A percentile compares a stretch with the other conserved stretches of the same genome.
phyloP scores from a whole-genome alignment of 371 early-diverging fungal species.

The Homolaphlyctis polyrhiza region DNA sequence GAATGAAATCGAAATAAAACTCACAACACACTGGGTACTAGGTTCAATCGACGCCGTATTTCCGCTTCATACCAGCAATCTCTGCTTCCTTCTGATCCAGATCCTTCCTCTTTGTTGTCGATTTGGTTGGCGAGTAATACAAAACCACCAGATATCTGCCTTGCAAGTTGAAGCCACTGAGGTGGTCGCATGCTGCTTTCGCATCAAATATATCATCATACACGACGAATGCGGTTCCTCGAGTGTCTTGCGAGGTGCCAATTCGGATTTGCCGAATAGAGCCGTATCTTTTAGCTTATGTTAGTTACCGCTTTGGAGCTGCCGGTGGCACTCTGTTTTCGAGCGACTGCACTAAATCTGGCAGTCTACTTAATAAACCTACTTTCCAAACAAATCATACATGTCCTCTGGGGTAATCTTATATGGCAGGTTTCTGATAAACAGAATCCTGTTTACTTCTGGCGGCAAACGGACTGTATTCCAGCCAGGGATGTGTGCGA shows the following conservation, averaged over 20 bases:
- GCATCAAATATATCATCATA: conserved; percentile 98
- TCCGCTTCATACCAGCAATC: conserved; percentile 66
- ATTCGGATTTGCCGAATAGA: conserved; percentile 91
- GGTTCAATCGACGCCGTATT: conserved; percentile 21
- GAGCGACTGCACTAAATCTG: too few relatives aligned
- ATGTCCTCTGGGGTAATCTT: conserved; percentile 92
- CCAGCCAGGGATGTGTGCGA: not conserved
- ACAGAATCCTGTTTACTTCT: conserved; percentile 87
- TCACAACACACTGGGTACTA: not conserved
- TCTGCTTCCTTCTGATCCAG: conserved; percentile 82
- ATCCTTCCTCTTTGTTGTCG: conserved; percentile 76
- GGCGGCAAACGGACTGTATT: conserved; percentile 72
- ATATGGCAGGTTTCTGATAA: conserved; percentile 90
- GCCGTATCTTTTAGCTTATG: conserved; percentile 51
- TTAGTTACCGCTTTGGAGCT: too few relatives aligned
- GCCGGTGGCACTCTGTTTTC: too few relatives aligned
- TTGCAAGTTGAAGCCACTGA: conserved; percentile 92
- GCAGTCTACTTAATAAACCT: not conserved
- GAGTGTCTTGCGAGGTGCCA: conserved; percentile 81
- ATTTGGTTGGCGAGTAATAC: conserved; percentile 65
- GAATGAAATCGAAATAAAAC: not conserved
- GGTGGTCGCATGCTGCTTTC: conserved; percentile 91
- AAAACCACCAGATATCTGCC: conserved; percentile 92
- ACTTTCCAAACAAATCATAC: conserved; percentile 96
- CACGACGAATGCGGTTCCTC: conserved; percentile 90